Evolutionary conservation across 768 basidiomycete species (phyloP), one percentile per base, ranked within the genome.

Genomic region (Multifurca ochricompacta): DNA sequence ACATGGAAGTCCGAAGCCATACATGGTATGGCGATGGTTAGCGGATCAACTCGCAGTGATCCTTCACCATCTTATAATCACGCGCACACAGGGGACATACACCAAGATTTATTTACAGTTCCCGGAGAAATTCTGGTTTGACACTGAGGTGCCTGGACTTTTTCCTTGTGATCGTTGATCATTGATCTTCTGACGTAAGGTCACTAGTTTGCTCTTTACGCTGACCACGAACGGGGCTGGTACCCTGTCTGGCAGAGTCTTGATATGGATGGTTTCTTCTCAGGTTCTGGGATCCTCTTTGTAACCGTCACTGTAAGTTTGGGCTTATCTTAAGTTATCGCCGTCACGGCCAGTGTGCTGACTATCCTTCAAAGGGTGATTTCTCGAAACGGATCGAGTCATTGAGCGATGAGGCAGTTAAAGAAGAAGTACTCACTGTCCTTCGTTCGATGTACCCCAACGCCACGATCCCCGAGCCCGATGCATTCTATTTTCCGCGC

Each of bases 21-120:
- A 34, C 75, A 78, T 30, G 76, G 75, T 53, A 77, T 83, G 66
- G 71, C 71, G 11, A 84, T 85, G 83, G 81, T 75, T 27, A 42
- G 31, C 6, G 10, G 32, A 35, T 27, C n/a, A 41, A 4, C 21
- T 23, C 11, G 6, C 14, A 34, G 48, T 23, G 1, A 35, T 14
- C 19, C 7, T 36, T 28, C 9, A 3, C n/a, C 37, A 27, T 1
- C 56, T 57, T 51, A 40, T 18, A 46, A 60, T 4, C 3, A 6
- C n/a, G 4, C 13, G n/a, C 44, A 76, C 13, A 18, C 44, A 76
- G 74, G 73, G 71, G 6, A 81, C 76, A 1, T 85, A 82, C 57
- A 82, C 83, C 3, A 85, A 85, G 65, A 82, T 85, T 23, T 85
- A 83, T 66, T 62, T 85, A 44, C 75, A 81, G 57, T 85, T 85